Evolutionary conservation across 2,329 filamentous ascomycete genomes (phyloP).

Genomic region (Neocucurbitaria cava): DNA sequence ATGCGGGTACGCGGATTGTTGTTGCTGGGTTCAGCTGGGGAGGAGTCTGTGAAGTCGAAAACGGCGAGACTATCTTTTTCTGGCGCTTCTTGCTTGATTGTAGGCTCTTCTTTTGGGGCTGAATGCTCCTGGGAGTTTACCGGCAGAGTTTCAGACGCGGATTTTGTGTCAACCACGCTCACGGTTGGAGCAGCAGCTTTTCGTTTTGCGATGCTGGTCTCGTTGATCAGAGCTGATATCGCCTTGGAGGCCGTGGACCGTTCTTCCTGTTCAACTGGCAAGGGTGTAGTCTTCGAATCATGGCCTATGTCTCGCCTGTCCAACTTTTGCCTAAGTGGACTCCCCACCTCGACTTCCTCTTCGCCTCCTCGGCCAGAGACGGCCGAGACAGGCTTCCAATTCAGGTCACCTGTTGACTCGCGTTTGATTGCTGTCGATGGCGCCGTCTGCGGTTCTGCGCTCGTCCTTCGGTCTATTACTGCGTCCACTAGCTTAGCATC

Average conservation of each 20-base stretch:
- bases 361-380: slow-evolving; percentile 22
- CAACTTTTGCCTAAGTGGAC: slow-evolving; percentile 47
- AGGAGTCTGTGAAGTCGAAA: slow-evolving; percentile 48
- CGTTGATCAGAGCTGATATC: slow-evolving; percentile 43
- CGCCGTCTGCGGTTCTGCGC: slow-evolving; percentile 30
- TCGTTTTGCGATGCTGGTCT: slow-evolving; percentile 35
- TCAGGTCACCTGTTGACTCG: slow-evolving; percentile 30
- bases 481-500: slow-evolving; percentile 57
- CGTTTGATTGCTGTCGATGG: slow-evolving; percentile 37
- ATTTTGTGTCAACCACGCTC: slow-evolving; percentile 3
- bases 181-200: slow-evolving; percentile 16
- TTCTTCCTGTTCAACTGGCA: slow-evolving; percentile 20
- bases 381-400: slow-evolving; percentile 38
- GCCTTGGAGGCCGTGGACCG: slow-evolving; percentile 41
- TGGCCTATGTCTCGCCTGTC: slow-evolving; percentile 27
- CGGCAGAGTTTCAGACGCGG: slow-evolving; percentile 3
- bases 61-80: slow-evolving; percentile 43
- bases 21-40: slow-evolving; percentile 27
- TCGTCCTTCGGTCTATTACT: slow-evolving; percentile 40
- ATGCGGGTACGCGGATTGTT: slow-evolving; percentile 30
- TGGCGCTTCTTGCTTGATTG: slow-evolving; percentile 18
- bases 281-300: slow-evolving; percentile 21
- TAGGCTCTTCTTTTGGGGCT: slow-evolving; percentile 6
- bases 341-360: slow-evolving; percentile 41
- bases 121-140: slow-evolving; percentile 3